Base-by-base conservation (phyloP, 169 alveolate species). In the Plasmodium coatneyi region DNA sequence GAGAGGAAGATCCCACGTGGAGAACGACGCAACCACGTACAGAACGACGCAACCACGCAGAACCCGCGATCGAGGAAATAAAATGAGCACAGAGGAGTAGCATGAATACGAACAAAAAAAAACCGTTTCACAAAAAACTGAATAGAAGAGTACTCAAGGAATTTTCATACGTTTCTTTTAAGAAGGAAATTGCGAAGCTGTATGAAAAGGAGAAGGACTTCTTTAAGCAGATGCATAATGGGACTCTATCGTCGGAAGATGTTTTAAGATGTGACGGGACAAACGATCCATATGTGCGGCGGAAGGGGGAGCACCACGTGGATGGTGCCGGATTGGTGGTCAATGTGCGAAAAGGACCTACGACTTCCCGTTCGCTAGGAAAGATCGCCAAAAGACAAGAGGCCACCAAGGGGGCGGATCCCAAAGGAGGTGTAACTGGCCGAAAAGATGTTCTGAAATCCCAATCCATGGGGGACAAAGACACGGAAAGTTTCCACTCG, bases 131-230 rank as follows among this genome's bases (percentile, higher is more conserved):
- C 71, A 79, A 79, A 41, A 80, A 54, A 16, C 12, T 79, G 71
- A 60, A 52, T 16, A 60, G 19, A 89, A 84, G 39, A 74, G 80
- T 32, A 0, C 6, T 28, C 28, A 60, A 56, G 43, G 90, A 89
- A 43, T 89, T 89, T 72, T 89, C 94, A 12, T 89, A 60, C 46
- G 32, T 78, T 54, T 79, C 81, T 60, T 89, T 60, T 78, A 78
- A 80, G 81, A 34, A 79, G 72, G 89, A 89, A 60, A 89, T 89
- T 22, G 90, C 89, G 1, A 54, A 54, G 16, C n/a, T 89, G 10
- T 89, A 89, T n/a, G 82, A 56, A 32, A 79, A 79, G 52, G 92
- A 95, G 86, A 39, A 95, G 86, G 43, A 91, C 19, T 82, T 94
- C 82, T 83, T 95, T 46, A 46, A 28, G 80, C 49, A 49, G 25